Conservation (phyloP, 805 yeast genomes). For the Saccharomycopsis oosterbeekiorum region DNA sequence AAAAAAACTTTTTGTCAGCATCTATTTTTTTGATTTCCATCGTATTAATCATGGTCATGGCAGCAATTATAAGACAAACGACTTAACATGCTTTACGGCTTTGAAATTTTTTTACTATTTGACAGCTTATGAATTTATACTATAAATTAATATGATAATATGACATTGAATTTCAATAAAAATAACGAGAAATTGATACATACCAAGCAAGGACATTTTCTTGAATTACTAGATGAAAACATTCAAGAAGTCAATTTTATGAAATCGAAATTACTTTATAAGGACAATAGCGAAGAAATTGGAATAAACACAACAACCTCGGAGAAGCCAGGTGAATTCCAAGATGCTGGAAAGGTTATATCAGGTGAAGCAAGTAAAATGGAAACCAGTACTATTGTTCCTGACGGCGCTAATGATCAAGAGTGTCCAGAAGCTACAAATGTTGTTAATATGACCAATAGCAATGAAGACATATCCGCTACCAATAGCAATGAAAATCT, state of each 20-base stretch:
- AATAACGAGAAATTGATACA: constrained; percentile 12
- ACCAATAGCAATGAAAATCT: constrained; percentile 15
- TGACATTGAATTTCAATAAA: neutral
- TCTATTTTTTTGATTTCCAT: no score
- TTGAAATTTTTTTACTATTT: no score
- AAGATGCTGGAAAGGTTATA: neutral
- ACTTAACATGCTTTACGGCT: no score
- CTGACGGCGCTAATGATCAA: neutral
- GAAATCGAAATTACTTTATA: constrained; percentile 24
- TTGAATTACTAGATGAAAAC: constrained; percentile 29
- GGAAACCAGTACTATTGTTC: neutral
- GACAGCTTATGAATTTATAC: neutral
- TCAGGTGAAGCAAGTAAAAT: neutral
- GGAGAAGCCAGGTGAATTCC: constrained; percentile 2
- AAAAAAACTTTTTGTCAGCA: neutral
- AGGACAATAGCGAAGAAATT: constrained; percentile 9
- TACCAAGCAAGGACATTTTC: constrained; percentile 15
- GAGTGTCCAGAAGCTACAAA: neutral
- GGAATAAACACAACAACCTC: constrained; percentile 8
- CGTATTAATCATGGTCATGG: neutral
- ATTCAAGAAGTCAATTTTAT: constrained; percentile 33
- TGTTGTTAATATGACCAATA: neutral
- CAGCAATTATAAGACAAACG: neutral
- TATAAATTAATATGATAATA: neutral
- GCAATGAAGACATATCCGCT: neutral